Base-by-base conservation (phyloP, 495 filamentous ascomycete species). In the Aspergillus conjunctus region DNA sequence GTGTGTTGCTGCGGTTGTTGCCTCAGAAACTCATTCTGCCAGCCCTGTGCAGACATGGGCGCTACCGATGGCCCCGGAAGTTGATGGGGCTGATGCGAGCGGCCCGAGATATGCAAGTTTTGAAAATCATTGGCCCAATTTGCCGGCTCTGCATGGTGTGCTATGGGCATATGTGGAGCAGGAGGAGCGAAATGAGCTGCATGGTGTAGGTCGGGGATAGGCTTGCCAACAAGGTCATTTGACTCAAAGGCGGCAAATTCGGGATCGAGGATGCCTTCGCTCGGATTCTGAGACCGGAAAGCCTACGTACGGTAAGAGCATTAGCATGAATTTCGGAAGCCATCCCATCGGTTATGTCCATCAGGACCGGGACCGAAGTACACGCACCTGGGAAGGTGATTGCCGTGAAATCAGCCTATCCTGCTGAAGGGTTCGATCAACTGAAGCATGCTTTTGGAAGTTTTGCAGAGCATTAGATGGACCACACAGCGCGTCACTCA, bases 401-500 rank as follows among this genome's bases (percentile, higher is more conserved):
- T 82, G 78, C 10, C 79, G 81, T 7, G 78, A 73, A 33, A 75
- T 70, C 30, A 91, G 66, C 51, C 91, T 86, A 67, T 97, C 93
- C 72, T 96, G 93, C 66, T 97, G 92, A 45, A 93, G 80, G 6
- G 88, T 87, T 17, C 89, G 81, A 70, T 98, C 91, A 49, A 86
- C 82, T 11, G 87, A 82, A 5, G 86, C 79, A 75, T 97, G 92
- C 64, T 93, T 89, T 65, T 91, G 84, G 65, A 97, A 88, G 66
- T 84, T 90, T 69, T 94, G 89, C 41, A 94, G 85, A 61, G 91
- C 86, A 74, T 93, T 97, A 11, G 92, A 92, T 22, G 93, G 92
- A 45, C 93, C 91, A 73, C 93, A 98, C 52, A 96, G 80, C 59
- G 82, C 81, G 71, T 95, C 91, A 50, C 88, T 80, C 92, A 96